These are phyloP conservation scores for Fusarium sp. DNA, from an alignment of 2,329 filamentous ascomycete species.

Conservation along the genomic window DNA sequence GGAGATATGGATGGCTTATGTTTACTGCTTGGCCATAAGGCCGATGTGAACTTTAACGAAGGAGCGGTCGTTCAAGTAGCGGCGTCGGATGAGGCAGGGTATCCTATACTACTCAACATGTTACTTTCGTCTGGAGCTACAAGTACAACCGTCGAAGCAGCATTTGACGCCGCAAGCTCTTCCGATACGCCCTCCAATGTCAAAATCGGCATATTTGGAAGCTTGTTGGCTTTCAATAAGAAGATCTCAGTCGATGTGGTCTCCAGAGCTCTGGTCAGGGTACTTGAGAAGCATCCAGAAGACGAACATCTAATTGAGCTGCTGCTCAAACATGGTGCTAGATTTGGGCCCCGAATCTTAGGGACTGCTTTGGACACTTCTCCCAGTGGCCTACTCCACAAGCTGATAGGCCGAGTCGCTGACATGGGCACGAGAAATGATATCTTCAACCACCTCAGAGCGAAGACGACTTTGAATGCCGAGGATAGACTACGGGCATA, in stretches of 20 bases:
- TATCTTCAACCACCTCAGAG: conserved; percentile 3
- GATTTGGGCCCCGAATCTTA: neutral
- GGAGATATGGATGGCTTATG: conserved; percentile 9
- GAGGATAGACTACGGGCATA: neutral
- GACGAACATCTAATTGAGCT: conserved; percentile 2
- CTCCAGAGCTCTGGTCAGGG: conserved; percentile 8
- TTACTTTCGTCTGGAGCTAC: conserved; percentile 10
- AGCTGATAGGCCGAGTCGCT: neutral
- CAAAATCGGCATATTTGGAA: conserved; percentile 14
- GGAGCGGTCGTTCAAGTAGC: conserved; percentile 16
- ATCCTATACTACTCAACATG: conserved; percentile 13
- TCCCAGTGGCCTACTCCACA: neutral
- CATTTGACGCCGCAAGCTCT: conserved; percentile 13
- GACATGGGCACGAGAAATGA: neutral
- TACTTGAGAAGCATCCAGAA: conserved; percentile 4
- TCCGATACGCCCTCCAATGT: neutral
- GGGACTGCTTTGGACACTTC: neutral
- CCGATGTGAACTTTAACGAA: conserved; percentile 17
- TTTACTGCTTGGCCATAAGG: conserved; percentile 15
- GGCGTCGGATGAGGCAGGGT: conserved; percentile 1
- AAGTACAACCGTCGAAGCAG: neutral
- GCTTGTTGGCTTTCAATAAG: conserved; percentile 3
- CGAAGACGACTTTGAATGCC: neutral
- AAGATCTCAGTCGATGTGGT: neutral
- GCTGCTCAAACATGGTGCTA: conserved; percentile 11